These are phyloP conservation scores for Arbutus unedo DNA, from an alignment of 148 eudicot species.

Conservation along the genomic window DNA sequence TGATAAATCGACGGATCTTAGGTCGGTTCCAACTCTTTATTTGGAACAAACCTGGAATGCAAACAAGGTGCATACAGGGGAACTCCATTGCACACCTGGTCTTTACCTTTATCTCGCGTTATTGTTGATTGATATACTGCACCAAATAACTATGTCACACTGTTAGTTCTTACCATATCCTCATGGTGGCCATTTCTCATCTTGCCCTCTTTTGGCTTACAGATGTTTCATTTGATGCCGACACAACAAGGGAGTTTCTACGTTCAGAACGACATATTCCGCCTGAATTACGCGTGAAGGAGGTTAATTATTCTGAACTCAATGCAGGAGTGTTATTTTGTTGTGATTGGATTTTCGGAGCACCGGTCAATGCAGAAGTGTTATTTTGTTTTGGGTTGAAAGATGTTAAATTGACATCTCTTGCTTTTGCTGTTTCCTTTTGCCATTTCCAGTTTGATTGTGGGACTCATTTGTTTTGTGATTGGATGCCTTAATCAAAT, in stretches of 20 bases:
- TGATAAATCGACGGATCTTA: too few species aligned
- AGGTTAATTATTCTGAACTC: not conserved
- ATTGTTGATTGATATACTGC: not conserved
- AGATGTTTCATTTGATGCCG: constrained; percentile 48
- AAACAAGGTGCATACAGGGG: not conserved
- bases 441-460: not conserved
- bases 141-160: not conserved
- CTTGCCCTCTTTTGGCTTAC: constrained; percentile 4
- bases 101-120: not conserved
- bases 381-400: constrained; percentile 5
- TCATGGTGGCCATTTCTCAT: not conserved
- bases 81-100: not conserved
- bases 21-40: too few species aligned
- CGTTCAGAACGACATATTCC: constrained; percentile 44
- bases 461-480: constrained; percentile 1
- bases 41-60: too few species aligned
- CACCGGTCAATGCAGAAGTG: not conserved
- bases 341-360: not conserved
- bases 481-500: not conserved
- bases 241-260: constrained; percentile 49
- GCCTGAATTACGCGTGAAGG: constrained; percentile 41
- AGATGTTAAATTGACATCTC: not conserved
- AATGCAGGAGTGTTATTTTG: not conserved
- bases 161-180: not conserved
- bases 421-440: constrained; percentile 17